A percentile compares a stretch with the other conserved stretches of the same genome.
Evolutionary conservation across 164 flowering plant genomes (phyloP).

Genomic region (Aristolochia californica): DNA sequence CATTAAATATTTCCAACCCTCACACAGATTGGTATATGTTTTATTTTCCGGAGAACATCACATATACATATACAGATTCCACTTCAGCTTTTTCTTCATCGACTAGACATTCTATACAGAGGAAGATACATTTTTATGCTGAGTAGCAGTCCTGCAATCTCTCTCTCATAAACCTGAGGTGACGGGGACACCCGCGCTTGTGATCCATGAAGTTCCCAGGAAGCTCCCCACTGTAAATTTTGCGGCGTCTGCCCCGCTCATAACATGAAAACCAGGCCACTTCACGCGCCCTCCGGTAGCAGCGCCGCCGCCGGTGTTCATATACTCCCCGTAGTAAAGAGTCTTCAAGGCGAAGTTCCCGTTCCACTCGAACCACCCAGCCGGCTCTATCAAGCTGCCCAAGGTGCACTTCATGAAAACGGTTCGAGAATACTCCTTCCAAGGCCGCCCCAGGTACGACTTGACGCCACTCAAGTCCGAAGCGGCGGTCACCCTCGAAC

Average conservation of each 20-base stretch:
- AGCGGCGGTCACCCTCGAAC: slow-evolving; percentile 20
- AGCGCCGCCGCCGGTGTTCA: slow-evolving; percentile 43
- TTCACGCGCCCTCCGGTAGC: slow-evolving; percentile 29
- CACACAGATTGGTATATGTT: no score
- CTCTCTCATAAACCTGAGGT: slow-evolving; percentile 32
- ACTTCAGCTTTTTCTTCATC: no score
- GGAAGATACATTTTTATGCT: no score
- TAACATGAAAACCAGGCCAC: slow-evolving; percentile 42
- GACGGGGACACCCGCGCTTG: slow-evolving; percentile 38
- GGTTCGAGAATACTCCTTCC: slow-evolving; percentile 47
- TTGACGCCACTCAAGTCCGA: slow-evolving; percentile 15
- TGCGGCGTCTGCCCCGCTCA: slow-evolving; percentile 27
- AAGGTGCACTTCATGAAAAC: slow-evolving; percentile 35
- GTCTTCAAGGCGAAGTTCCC: slow-evolving; percentile 34
- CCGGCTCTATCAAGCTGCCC: slow-evolving; percentile 26
- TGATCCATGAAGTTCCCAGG: slow-evolving; percentile 45
- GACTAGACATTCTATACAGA: no score
- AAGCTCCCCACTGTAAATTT: slow-evolving; percentile 42
- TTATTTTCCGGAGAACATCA: no score
- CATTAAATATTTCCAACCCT: no score
- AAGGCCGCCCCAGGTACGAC: slow-evolving; percentile 49
- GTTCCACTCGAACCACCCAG: slow-evolving; percentile 51
- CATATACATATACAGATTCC: no score
- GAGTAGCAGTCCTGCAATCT: no score
- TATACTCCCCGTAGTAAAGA: slow-evolving; percentile 46